Evolutionary conservation across 2,329 filamentous ascomycete species (phyloP), one percentile per base, ranked within the genome.

Genomic region (Graphium sp.): DNA sequence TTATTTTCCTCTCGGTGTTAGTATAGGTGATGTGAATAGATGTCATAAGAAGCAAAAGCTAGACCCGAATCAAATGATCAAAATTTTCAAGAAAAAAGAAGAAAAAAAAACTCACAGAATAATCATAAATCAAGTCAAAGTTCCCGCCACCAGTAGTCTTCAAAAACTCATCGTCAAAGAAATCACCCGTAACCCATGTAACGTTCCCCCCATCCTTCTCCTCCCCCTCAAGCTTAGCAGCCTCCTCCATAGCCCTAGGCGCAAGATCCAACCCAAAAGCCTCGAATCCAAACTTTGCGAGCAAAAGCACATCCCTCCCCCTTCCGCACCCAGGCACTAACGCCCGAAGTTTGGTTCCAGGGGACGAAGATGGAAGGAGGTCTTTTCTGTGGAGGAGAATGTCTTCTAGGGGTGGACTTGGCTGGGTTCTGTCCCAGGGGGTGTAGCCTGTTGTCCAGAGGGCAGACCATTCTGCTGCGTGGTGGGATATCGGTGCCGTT

Each of bases 271-370:
- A 52, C 0, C 81, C 84, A 41, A 69, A 74, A 2, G 73, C 71
- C 49, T 91, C 76, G 46, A 80, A 89, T 2, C 83, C 83, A 42
- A 75, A 69, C 7, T 69, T 68, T 28, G 73, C 67, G 24, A 92
- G 62, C 21, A 92, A 58, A 7, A 82, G 58, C 2, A 83, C 78
- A 52, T 92, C 84, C 43, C 89, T 77, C 5, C 83, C 84, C 26
- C 68, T 66, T 1, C 83, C 84, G 49, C 83, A 92, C 5, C 82
- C 83, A 1, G 83, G 79, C 0, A 92, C 76, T 7, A 91, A 56
- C 2, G 75, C 82, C 32, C 23, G 23, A 8, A 56, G 58, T 18
- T 18, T 13, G 17, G 9, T 20, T 5, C 26, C 26, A 42, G 9
- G 45, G 33, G 18, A 36, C 38, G 49, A 31, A 25, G 39, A 40